Conservation (phyloP, 2,329 filamentous ascomycete genomes). For the Pseudocercospora ulei region DNA sequence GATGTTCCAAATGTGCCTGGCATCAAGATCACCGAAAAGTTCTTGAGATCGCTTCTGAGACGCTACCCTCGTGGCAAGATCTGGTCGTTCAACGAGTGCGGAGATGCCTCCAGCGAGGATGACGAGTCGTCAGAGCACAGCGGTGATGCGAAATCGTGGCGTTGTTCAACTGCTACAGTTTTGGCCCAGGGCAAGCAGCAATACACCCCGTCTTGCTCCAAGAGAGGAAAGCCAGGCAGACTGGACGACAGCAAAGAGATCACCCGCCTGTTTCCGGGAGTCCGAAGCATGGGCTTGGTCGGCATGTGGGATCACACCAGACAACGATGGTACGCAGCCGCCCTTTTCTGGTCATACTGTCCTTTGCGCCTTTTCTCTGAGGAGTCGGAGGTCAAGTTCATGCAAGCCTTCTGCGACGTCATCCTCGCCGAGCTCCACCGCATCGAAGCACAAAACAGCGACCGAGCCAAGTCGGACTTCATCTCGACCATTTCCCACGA, state of each 20-base stretch:
- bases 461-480: conserved; percentile 46
- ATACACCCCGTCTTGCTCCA: conserved; percentile 17
- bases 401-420: conserved; percentile 38
- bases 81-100: conserved; percentile 31
- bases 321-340: conserved; percentile 30
- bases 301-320: conserved; percentile 45
- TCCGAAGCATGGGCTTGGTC: conserved; percentile 43
- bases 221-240: conserved; percentile 22
- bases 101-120: conserved; percentile 26
- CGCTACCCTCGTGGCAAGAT: conserved; percentile 33
- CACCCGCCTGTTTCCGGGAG: conserved; percentile 39
- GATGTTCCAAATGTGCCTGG: conserved; percentile 9
- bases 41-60: conserved; percentile 25
- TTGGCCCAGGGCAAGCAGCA: conserved; percentile 7
- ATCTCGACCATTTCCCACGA: conserved; percentile 47
- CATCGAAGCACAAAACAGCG: conserved; percentile 36
- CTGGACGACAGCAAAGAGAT: conserved; percentile 28
- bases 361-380: conserved; percentile 38
- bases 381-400: conserved; percentile 36
- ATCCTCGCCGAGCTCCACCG: conserved; percentile 38
- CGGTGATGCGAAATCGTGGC: conserved; percentile 17
- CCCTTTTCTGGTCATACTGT: conserved; percentile 42
- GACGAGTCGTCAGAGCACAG: conserved; percentile 25
- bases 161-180: conserved; percentile 4
- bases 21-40: conserved; percentile 21